Base-by-base conservation (phyloP, 441 rosid species). In the Lepidium campestre region DNA sequence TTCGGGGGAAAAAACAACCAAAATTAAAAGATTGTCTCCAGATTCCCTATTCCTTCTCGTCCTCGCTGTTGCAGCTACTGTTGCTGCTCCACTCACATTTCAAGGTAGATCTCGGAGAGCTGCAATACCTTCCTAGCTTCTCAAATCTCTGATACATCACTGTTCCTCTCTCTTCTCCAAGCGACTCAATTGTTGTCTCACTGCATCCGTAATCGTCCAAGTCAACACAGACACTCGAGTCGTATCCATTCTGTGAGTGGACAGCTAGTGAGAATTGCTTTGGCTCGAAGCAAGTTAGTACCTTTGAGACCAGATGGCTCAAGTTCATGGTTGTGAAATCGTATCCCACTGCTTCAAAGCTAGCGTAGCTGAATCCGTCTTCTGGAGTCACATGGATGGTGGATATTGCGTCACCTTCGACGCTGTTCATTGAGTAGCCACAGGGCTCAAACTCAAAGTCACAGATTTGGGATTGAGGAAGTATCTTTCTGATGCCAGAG, bases 331-430 rank as follows among this genome's bases (percentile, higher is more conserved):
- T 65, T 10, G 60, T 69, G 10, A 79, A 62, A 40, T 87, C 80
- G 56, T 83, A 87, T n/a, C 90, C 90, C 49, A 77, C 73, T 0
- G 90, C 78, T 67, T 87, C 88, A 13, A 85, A 87, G 67, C 93
- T 85, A n/a, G 90, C 88, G 52, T 85, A 87, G 76, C 93, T 87
- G 77, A 87, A 87, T 19, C 88, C 88, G 7, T 79, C 93, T 57
- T 87, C 90, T 9, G 93, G 90, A 2, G 93, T 85, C 14, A 87
- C 81, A 47, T 87, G 93, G 53, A 87, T 80, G 0, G 93, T 87
- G 10, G 93, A 87, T 39, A 81, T 64, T 0, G 86, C 85, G 17
- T 52, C 74, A 12, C 73, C 79, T 77, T 86, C 89, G 6, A 86
- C 46, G 39, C 86, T 66, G 57, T 86, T 86, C 92, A 86, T 86